Evolutionary conservation across 257 asterid genomes (phyloP).

Genomic region (Thymus quinquecostatus): DNA sequence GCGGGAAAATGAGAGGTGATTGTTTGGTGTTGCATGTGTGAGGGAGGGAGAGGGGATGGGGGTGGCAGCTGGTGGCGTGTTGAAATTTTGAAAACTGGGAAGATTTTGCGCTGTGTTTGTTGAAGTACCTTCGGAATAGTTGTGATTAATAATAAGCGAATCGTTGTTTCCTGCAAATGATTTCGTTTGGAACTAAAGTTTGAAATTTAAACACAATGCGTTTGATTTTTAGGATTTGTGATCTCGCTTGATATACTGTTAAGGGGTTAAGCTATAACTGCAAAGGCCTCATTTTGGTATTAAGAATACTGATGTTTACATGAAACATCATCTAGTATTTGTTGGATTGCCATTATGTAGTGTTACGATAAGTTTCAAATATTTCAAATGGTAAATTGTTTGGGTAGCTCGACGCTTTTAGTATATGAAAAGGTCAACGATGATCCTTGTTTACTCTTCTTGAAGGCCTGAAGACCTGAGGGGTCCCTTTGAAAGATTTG

Average conservation of each 20-base stretch:
- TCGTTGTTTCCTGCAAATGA: too few relatives aligned
- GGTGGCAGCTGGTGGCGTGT: background rate
- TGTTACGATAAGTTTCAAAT: background rate
- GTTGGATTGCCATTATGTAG: background rate
- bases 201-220: background rate
- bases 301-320: background rate
- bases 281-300: background rate
- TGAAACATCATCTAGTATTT: background rate
- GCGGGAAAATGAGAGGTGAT: background rate
- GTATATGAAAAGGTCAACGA: background rate
- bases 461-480: constrained; percentile 76
- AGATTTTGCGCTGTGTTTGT: background rate
- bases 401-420: too few relatives aligned
- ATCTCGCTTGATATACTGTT: too few relatives aligned
- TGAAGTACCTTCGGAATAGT: background rate
- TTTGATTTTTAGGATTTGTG: too few relatives aligned
- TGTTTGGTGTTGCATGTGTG: background rate
- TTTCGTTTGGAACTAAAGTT: background rate
- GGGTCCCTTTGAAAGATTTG: constrained; percentile 83
- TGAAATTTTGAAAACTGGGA: background rate
- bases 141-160: too few relatives aligned
- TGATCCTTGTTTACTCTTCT: background rate
- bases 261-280: too few relatives aligned
- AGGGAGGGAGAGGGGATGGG: background rate
- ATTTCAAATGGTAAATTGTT: background rate